Evolutionary conservation across 805 yeast species (phyloP).

Genomic region (Wickerhamomyces queroliae): DNA sequence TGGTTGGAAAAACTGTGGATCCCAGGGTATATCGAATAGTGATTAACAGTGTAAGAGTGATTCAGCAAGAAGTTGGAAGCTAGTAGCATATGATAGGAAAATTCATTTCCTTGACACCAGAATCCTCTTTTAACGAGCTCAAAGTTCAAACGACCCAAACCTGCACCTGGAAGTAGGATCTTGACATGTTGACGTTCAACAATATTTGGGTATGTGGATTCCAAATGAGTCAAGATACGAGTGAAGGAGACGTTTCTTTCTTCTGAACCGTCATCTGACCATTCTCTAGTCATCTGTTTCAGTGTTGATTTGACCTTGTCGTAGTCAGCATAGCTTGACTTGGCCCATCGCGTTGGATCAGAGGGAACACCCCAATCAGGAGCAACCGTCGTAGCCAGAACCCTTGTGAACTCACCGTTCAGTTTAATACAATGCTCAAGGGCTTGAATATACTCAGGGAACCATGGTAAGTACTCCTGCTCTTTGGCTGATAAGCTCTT

Average conservation of each 20-base stretch:
- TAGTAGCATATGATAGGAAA: slow-evolving; percentile 58
- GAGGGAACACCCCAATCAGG: slow-evolving; percentile 43
- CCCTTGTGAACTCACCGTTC: slow-evolving; percentile 38
- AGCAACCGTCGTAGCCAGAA: slow-evolving; percentile 38
- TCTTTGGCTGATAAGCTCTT: slow-evolving; percentile 35
- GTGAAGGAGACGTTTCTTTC: slow-evolving; percentile 40
- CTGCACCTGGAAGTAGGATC: slow-evolving; percentile 59
- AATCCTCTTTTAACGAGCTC: slow-evolving; percentile 53
- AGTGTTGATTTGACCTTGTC: slow-evolving; percentile 54
- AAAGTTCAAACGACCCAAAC: slow-evolving; percentile 52
- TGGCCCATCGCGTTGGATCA: slow-evolving; percentile 35
- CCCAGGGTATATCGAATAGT: slow-evolving; percentile 44
- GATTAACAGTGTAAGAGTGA: slow-evolving; percentile 32
- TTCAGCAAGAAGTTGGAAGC: slow-evolving; percentile 51
- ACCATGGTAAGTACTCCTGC: slow-evolving; percentile 43
- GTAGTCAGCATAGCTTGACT: slow-evolving; percentile 35
- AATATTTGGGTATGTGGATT: slow-evolving; percentile 32
- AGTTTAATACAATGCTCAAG: slow-evolving; percentile 36
- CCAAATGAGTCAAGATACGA: slow-evolving; percentile 26
- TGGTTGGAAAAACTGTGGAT: slow-evolving; percentile 47
- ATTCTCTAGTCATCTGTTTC: slow-evolving; percentile 54
- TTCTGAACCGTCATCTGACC: slow-evolving; percentile 46
- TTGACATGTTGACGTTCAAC: slow-evolving; percentile 31
- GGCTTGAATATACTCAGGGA: slow-evolving; percentile 32
- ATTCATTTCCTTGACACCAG: slow-evolving; percentile 62